phyloP scores from a whole-genome alignment of 495 filamentous ascomycete genomes.

The Aspergillus haitiensis region DNA sequence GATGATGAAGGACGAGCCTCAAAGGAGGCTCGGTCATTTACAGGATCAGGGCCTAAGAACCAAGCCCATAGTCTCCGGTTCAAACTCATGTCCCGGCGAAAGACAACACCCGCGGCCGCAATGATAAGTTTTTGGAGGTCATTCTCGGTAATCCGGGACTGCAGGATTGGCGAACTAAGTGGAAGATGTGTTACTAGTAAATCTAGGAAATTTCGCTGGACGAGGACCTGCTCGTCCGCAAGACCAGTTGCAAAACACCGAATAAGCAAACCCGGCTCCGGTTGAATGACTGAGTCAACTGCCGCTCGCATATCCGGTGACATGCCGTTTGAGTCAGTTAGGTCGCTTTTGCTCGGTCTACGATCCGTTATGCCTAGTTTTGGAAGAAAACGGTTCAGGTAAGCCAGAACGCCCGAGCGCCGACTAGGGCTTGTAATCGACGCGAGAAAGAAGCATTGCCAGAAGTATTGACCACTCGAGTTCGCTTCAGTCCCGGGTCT shows the following conservation, averaged over 20 bases:
- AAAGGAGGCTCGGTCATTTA: slow-evolving; percentile 43
- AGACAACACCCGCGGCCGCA: slow-evolving; percentile 81
- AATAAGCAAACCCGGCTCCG: slow-evolving; percentile 87
- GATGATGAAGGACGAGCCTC: slow-evolving; percentile 52
- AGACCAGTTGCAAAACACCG: slow-evolving; percentile 89
- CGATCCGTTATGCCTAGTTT: slow-evolving; percentile 56
- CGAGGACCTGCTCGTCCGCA: slow-evolving; percentile 83
- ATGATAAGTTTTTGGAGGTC: slow-evolving; percentile 80
- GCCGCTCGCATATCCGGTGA: slow-evolving; percentile 40
- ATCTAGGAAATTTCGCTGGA: slow-evolving; percentile 92
- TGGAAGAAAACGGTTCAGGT: slow-evolving; percentile 75
- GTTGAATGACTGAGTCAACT: slow-evolving; percentile 77
- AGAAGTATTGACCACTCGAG: slow-evolving; percentile 82
- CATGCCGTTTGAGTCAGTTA: slow-evolving; percentile 25
- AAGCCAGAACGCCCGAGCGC: slow-evolving; percentile 83
- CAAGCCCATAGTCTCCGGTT: slow-evolving; percentile 96
- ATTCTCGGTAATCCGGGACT: slow-evolving; percentile 62
- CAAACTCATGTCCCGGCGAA: slow-evolving; percentile 90
- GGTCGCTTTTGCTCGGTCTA: slow-evolving; percentile 34
- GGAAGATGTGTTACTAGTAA: slow-evolving; percentile 88
- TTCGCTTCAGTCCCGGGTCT: slow-evolving; percentile 50
- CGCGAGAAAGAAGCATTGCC: slow-evolving; percentile 96
- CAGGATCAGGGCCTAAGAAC: slow-evolving; percentile 82
- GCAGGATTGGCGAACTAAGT: slow-evolving; percentile 80
- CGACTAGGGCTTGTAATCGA: slow-evolving; percentile 84